Evolutionary conservation across 2,329 filamentous ascomycete genomes (phyloP), one percentile per base, ranked within the genome.

Genomic region (Pestalotiopsis fici): DNA sequence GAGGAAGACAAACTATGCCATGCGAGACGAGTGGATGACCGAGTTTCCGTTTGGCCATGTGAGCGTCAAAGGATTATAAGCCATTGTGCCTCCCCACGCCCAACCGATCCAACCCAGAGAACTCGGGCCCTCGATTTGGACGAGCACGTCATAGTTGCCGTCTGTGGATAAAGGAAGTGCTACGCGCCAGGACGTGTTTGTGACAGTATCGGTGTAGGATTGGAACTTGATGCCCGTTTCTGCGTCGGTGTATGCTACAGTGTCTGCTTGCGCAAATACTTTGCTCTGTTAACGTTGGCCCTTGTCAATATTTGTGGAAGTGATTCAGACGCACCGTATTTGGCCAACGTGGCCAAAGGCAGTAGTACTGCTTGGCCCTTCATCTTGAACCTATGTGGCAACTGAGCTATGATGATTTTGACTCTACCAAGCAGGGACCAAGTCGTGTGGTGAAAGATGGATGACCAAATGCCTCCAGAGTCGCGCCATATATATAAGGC

Each of bases 221-320:
- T 83, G 78, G 67, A 82, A 85, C 23, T 78, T 83, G 65, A 85
- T 79, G 60, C 81, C 80, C 15, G 81, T 82, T 6, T 78, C 77
- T 18, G 72, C 68, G 64, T 82, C 81, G 56, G 74, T 69, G 59
- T 78, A 79, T 39, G 74, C 66, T 21, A 67, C 68, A 54, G 79
- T 78, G 66, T 82, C 79, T 35, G 76, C 66, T 67, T 80, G 78
- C n/a, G 72, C 69, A 25, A 43, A 27, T 35, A 18, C 62, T 64
- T 31, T 28, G 37, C 3, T 23, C 5, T 23, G 64, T 65, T 23
- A 64, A n/a, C 23, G 7, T 31, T 21, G 13, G 18, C 5, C 43
- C 18, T 21, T 50, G 18, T 18, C n/a, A 50, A 50, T 18, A 11
- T 4, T n/a, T n/a, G 6, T 23, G 18, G 6, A 9, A 21, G 7